Evolutionary conservation across 2,329 filamentous ascomycete genomes (phyloP), one percentile per base, ranked within the genome.

Genomic region (Cercospora sp.): DNA sequence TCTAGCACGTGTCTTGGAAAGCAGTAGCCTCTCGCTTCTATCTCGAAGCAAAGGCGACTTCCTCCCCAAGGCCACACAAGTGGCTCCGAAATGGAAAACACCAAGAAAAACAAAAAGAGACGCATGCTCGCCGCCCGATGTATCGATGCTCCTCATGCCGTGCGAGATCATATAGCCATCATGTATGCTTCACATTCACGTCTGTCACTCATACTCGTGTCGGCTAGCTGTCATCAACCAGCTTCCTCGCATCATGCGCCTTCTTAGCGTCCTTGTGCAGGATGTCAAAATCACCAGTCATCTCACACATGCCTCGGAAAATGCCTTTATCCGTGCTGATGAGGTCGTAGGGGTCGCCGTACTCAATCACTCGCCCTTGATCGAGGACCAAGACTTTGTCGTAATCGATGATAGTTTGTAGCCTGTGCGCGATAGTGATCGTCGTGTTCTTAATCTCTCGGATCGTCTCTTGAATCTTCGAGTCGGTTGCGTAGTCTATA

Each of bases 381-480:
- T 99, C 95, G 4, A 99, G 84, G 12, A 99, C 94, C 16, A 99
- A 83, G 13, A 99, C 94, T 83, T 96, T 97, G 82, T 99, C 95
- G 77, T 98, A 99, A 78, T 99, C 95, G 30, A 95, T 94, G 79
- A 99, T 98, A 0, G 95, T 99, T 78, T 97, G 93, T 71, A 99
- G 84, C 18, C 95, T 89, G 80, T 99, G 95, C 0, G 95, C 95
- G 76, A 99, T 98, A 0, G 95, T 98, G 77, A 98, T 92, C 68
- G 96, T 97, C 0, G 95, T 99, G 79, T 93, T 85, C 72, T 89
- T 91, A 74, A 98, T 87, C 79, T 97, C 91, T n/a, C 93, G 90
- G 69, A 99, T 94, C 0, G 95, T 98, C 75, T 92, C 93, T 80
- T 99, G 95, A 73, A 99, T 98, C 82, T 97, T 97, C 60, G 90